phyloP scores from a whole-genome alignment of 257 asterid genomes.

The Plectranthus barbatus region DNA sequence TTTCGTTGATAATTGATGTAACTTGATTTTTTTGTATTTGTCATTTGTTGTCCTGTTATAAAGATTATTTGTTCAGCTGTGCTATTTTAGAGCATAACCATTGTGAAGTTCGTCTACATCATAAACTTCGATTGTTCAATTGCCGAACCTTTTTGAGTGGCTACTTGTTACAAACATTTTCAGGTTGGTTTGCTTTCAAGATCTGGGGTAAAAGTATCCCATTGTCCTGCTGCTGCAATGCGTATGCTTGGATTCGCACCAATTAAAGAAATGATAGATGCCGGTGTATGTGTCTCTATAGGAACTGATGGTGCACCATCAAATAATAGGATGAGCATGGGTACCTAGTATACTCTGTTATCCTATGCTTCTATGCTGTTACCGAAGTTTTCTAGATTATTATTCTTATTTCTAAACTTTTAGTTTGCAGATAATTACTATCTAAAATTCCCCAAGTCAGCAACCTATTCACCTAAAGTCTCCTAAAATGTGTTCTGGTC shows the following conservation, averaged over 20 bases:
- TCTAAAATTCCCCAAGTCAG: too few species aligned
- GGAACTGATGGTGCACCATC: conserved; percentile 89
- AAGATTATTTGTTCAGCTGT: too few species aligned
- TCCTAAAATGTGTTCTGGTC: too few species aligned
- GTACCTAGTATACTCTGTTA: conserved; percentile 27
- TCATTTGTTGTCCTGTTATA: too few species aligned
- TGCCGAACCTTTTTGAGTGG: too few species aligned
- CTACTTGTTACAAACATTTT: background rate
- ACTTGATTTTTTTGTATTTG: too few species aligned
- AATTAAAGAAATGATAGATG: conserved; percentile 57
- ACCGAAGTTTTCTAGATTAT: background rate
- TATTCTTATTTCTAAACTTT: background rate
- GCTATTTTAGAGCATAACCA: too few species aligned
- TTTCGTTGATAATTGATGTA: too few species aligned
- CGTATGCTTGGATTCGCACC: conserved; percentile 82
- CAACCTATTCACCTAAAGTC: too few species aligned
- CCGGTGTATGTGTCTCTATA: conserved; percentile 72
- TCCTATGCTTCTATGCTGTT: background rate
- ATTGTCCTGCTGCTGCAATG: conserved; percentile 92
- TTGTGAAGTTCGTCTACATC: too few species aligned
- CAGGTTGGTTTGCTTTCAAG: conserved; percentile 49
- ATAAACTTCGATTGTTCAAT: too few species aligned
- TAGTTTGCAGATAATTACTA: background rate
- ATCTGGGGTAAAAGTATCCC: conserved; percentile 75
- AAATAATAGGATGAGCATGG: conserved; percentile 87